Evolutionary conservation across 2,329 filamentous ascomycete species (phyloP).

Genomic region (Diaporthe sp.): DNA sequence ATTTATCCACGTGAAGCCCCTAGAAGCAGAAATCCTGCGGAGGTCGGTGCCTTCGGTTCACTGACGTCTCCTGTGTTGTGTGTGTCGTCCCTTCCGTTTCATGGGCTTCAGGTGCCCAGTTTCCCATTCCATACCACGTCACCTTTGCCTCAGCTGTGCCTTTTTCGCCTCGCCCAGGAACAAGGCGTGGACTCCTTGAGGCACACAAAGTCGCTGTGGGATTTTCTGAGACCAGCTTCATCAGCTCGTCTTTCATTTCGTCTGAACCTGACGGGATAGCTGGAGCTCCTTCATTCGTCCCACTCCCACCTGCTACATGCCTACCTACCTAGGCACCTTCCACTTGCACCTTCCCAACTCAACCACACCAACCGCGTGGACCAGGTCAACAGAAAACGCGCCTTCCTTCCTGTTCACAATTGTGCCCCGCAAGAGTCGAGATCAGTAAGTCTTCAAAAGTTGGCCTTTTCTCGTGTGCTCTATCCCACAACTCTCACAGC

Average conservation of each 20-base stretch:
- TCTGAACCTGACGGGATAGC: background rate
- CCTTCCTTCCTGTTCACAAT: background rate
- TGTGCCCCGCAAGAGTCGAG: too few relatives aligned
- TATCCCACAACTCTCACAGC: background rate
- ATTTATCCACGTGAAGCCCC: too few relatives aligned
- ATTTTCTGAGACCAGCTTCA: background rate
- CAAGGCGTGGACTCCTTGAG: background rate
- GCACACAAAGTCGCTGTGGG: background rate
- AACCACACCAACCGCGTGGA: background rate
- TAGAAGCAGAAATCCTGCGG: background rate
- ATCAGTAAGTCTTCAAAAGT: background rate
- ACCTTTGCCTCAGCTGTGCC: background rate
- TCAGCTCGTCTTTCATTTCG: background rate
- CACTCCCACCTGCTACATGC: background rate
- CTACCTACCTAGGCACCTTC: background rate
- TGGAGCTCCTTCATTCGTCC: background rate
- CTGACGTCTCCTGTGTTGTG: background rate
- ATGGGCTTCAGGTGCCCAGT: background rate
- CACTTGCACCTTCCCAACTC: background rate
- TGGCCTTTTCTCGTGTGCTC: background rate
- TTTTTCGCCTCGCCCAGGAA: background rate
- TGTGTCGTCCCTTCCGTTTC: background rate
- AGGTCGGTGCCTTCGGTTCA: background rate
- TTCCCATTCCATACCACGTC: background rate
- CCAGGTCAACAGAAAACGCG: background rate